A percentile compares a stretch with the other conserved stretches of the same genome.
phyloP scores from a whole-genome alignment of 495 filamentous ascomycete species.

The Aspergillus sparsus region DNA sequence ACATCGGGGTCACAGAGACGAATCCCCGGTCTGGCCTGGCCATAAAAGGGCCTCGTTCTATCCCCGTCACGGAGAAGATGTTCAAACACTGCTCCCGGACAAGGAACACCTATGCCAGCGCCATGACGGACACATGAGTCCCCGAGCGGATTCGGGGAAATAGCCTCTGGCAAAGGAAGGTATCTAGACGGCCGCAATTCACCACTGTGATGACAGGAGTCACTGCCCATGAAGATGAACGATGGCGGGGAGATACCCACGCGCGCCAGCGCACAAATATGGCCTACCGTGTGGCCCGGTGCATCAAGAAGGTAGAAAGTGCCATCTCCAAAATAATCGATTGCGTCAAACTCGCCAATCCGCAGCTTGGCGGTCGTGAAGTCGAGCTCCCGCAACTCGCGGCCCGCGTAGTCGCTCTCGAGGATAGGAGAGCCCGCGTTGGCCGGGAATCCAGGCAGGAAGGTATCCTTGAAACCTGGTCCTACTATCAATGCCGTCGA shows the following conservation, averaged over 20 bases:
- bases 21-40: slow-evolving; percentile 7
- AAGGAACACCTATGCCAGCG: neutral
- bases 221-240: slow-evolving; percentile 45
- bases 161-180: slow-evolving; percentile 21
- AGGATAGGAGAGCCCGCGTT: slow-evolving; percentile 40
- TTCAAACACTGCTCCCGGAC: slow-evolving; percentile 14
- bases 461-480: slow-evolving; percentile 49
- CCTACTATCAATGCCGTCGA: slow-evolving; percentile 56
- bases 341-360: slow-evolving; percentile 43
- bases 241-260: slow-evolving; percentile 38
- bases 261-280: slow-evolving; percentile 42
- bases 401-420: slow-evolving; percentile 42
- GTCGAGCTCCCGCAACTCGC: slow-evolving; percentile 42
- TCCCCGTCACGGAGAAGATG: slow-evolving; percentile 16
- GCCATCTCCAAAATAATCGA: slow-evolving; percentile 56
- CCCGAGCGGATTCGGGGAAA: slow-evolving; percentile 3
- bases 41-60: slow-evolving; percentile 15
- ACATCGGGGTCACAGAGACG: slow-evolving; percentile 16
- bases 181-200: slow-evolving; percentile 53
- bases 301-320: slow-evolving; percentile 47
- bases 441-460: slow-evolving; percentile 53
- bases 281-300: slow-evolving; percentile 47
- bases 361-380: slow-evolving; percentile 35
- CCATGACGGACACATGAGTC: neutral
- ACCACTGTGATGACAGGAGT: slow-evolving; percentile 54